phyloP scores from a whole-genome alignment of 495 filamentous ascomycete genomes.

The Neurospora africana region DNA sequence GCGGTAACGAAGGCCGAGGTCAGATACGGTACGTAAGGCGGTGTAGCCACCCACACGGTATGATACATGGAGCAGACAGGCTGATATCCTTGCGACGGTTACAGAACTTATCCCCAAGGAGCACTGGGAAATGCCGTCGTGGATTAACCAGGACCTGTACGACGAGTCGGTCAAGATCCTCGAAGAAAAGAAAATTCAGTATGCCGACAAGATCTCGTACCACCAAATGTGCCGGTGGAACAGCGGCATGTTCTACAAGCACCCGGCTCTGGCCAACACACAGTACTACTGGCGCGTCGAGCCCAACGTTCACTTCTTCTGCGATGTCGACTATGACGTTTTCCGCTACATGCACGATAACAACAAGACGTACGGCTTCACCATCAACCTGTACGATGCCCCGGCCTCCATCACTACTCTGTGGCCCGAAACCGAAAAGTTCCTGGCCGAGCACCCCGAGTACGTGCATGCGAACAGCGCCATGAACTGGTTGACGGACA shows the following conservation, averaged over 20 bases:
- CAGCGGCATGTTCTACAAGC: conserved; percentile 93
- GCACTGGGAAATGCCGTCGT: conserved; percentile 85
- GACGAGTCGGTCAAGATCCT: conserved; percentile 74
- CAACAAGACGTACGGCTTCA: conserved; percentile 98
- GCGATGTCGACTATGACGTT: conserved; percentile 96
- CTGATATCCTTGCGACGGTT: conserved; percentile 9
- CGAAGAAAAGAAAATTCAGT: conserved; percentile 77
- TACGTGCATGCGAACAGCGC: conserved; percentile 77
- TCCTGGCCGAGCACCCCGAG: conserved; percentile 74
- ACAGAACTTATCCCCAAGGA: conserved; percentile 79
- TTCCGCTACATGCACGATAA: conserved; percentile 96
- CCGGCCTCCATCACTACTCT: conserved; percentile 74
- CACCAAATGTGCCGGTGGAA: conserved; percentile 99
- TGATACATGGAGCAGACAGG: not conserved
- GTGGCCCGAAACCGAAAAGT: conserved; percentile 92
- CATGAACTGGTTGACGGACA: conserved; percentile 77
- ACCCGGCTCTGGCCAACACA: conserved; percentile 69
- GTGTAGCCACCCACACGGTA: not conserved
- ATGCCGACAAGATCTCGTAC: conserved; percentile 78
- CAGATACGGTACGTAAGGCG: conserved; percentile 55
- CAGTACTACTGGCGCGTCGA: conserved; percentile 99
- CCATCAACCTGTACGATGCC: conserved; percentile 92
- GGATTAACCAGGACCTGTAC: conserved; percentile 85
- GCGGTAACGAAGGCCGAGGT: conserved; percentile 75
- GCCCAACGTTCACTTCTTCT: conserved; percentile 99